Percentiles rank a stretch among this genome's conserved stretches.
Evolutionary conservation across 202 grass and related monocot genomes (phyloP).

Genomic region (Elaeis oleifera): DNA sequence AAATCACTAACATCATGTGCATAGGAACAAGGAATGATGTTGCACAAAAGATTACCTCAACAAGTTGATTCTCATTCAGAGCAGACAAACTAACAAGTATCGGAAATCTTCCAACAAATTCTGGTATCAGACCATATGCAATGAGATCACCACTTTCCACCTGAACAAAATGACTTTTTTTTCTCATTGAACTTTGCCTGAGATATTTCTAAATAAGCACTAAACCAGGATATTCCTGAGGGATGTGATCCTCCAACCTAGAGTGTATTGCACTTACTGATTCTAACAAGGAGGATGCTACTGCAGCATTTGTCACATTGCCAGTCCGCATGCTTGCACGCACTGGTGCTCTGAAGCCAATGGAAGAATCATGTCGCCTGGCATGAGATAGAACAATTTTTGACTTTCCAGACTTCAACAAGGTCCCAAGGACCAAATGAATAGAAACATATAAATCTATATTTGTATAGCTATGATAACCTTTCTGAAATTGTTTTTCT

Average conservation of each 20-base stretch:
- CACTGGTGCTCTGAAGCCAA: conserved; percentile 39
- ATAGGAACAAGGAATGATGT: background rate
- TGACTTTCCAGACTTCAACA: conserved; percentile 4
- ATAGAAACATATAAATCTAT: conserved; percentile 13
- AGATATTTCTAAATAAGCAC: too few species aligned
- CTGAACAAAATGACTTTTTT: conserved; percentile 9
- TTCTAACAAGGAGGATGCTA: conserved; percentile 18
- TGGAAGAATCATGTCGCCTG: conserved; percentile 44
- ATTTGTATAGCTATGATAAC: conserved; percentile 5
- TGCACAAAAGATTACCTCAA: conserved; percentile 28
- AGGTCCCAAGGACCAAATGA: conserved; percentile 13
- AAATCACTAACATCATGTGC: background rate
- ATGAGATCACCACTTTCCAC: conserved; percentile 47
- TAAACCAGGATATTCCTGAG: background rate
- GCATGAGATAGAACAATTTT: conserved; percentile 13
- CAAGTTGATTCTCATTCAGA: conserved; percentile 42
- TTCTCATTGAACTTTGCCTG: conserved; percentile 3
- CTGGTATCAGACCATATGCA: conserved; percentile 44
- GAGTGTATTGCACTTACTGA: conserved; percentile 11
- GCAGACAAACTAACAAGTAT: conserved; percentile 29
- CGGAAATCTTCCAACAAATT: conserved; percentile 53
- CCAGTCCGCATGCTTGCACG: conserved; percentile 7
- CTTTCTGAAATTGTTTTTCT: conserved; percentile 68
- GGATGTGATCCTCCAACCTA: too few species aligned
- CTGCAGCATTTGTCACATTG: conserved; percentile 20